A percentile compares a stretch with the other conserved stretches of the same genome.
Conservation (phyloP, 768 basidiomycete species). For the Xerocomus potaroensis region DNA sequence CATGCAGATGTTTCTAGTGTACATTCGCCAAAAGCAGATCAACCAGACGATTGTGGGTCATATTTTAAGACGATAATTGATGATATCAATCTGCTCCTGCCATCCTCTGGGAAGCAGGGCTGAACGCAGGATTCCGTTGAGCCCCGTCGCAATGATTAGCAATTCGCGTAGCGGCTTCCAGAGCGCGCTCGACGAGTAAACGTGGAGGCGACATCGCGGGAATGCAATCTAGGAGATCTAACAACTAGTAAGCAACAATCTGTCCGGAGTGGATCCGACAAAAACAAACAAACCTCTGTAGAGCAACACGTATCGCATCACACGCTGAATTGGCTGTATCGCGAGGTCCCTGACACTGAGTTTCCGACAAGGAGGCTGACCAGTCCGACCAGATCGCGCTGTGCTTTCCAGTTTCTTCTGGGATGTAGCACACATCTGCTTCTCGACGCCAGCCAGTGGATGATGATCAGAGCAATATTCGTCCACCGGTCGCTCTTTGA, state of each 20-base stretch:
- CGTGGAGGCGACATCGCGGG: conserved; percentile 46
- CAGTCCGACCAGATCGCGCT: background rate
- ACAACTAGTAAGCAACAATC: conserved; percentile 3
- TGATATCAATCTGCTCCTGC: conserved; percentile 1
- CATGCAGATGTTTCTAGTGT: background rate
- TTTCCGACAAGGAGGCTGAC: conserved; percentile 15
- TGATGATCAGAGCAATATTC: background rate
- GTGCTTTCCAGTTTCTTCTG: conserved; percentile 1
- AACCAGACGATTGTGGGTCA: background rate
- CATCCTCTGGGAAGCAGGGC: conserved; percentile 14
- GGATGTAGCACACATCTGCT: background rate
- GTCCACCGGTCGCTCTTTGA: conserved; percentile 3
- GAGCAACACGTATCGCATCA: conserved; percentile 59
- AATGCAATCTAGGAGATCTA: conserved; percentile 51
- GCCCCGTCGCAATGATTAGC: conserved; percentile 58
- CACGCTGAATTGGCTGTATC: conserved; percentile 59
- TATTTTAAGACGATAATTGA: background rate
- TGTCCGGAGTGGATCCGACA: background rate
- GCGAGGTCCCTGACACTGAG: conserved; percentile 51
- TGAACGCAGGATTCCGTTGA: conserved; percentile 51
- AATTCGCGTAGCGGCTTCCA: conserved; percentile 54
- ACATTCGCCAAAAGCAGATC: background rate
- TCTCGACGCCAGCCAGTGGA: conserved; percentile 1
- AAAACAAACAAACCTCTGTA: conserved; percentile 47
- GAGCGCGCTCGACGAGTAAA: conserved; percentile 52